These are phyloP conservation scores for Nymphaea thermarum DNA, from an alignment of 164 flowering plant species.

Conservation along the genomic window DNA sequence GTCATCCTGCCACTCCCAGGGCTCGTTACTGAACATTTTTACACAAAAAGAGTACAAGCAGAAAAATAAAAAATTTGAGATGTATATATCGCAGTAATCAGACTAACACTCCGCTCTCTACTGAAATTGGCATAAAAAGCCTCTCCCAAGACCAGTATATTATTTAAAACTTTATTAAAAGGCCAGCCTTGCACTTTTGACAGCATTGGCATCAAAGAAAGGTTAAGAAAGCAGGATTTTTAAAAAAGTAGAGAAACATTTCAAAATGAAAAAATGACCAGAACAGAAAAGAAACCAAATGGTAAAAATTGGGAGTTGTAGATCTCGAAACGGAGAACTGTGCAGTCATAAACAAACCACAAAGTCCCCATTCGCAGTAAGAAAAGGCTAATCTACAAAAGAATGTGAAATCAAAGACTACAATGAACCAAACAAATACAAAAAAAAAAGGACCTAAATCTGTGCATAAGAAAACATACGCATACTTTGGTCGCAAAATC, in stretches of 20 bases:
- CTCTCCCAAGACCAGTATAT: background rate
- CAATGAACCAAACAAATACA: background rate
- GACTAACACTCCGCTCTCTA: background rate
- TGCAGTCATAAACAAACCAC: too few species aligned
- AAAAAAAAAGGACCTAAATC: background rate
- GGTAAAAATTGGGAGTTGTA: too few species aligned
- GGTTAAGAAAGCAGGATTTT: too few species aligned
- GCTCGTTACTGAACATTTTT: conserved; percentile 14
- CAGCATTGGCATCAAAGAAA: background rate
- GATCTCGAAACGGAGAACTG: too few species aligned
- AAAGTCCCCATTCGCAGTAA: too few species aligned
- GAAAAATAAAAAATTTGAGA: background rate
- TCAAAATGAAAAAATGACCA: too few species aligned
- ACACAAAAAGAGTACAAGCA: background rate
- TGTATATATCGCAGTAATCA: background rate
- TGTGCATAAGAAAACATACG: background rate
- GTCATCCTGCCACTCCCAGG: conserved; percentile 40
- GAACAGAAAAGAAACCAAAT: too few species aligned
- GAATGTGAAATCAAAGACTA: background rate
- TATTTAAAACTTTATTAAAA: too few species aligned
- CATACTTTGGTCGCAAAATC: background rate
- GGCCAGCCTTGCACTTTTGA: background rate
- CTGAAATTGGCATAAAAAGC: background rate
- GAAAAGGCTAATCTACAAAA: too few species aligned
- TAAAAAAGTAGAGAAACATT: too few species aligned